Conservation (phyloP, 306 rosid species). For the Amphicarpaea edgeworthii region DNA sequence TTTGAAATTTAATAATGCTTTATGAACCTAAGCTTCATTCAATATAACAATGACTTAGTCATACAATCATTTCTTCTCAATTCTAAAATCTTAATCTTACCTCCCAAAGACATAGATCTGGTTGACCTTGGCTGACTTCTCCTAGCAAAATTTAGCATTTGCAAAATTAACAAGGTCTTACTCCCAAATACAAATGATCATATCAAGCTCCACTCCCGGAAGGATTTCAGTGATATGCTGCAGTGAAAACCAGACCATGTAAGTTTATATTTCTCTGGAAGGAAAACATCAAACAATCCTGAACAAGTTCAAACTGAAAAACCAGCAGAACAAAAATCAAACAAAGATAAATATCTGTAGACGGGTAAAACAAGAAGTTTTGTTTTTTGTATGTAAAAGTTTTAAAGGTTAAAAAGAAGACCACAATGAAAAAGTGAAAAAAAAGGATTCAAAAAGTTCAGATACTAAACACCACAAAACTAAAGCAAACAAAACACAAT, state of each 20-base stretch:
- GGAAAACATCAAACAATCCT: conserved; percentile 9
- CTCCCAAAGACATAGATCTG: conserved; percentile 86
- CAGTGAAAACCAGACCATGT: conserved; percentile 49
- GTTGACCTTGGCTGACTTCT: conserved; percentile 74
- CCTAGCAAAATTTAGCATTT: conserved; percentile 78
- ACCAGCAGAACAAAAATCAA: conserved; percentile 27
- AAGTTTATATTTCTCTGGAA: conserved; percentile 16
- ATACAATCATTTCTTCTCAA: conserved; percentile 1
- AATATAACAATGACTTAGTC: neutral
- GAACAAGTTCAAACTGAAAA: conserved; percentile 31
- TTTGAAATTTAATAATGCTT: conserved; percentile 10
- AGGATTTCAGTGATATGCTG: conserved; percentile 53
- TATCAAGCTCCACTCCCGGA: conserved; percentile 47
- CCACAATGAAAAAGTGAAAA: conserved; percentile 27
- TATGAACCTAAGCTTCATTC: conserved; percentile 16
- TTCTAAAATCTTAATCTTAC: conserved; percentile 62
- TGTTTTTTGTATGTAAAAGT: neutral
- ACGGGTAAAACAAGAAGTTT: conserved; percentile 17
- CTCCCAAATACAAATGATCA: conserved; percentile 51
- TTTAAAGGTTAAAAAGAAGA: conserved; percentile 17
- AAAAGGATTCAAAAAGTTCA: conserved; percentile 41
- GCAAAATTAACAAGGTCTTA: conserved; percentile 45
- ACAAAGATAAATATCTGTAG: neutral
- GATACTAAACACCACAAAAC: conserved; percentile 29
- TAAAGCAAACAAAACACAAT: conserved; percentile 36